Evolutionary conservation across 2,329 filamentous ascomycete species (phyloP), one percentile per base, ranked within the genome.

Genomic region (Fusarium odoratissimum): DNA sequence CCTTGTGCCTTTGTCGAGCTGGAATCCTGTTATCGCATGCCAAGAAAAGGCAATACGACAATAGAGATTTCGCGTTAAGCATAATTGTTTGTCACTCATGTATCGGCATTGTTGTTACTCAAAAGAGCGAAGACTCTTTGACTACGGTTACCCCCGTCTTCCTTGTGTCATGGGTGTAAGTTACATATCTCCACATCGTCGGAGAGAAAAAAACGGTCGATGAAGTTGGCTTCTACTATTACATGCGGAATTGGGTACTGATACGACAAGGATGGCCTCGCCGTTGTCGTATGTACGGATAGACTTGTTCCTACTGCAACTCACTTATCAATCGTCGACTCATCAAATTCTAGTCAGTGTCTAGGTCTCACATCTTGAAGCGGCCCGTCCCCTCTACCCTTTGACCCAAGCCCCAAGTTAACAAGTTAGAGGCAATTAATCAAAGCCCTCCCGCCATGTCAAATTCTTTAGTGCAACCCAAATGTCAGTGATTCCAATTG

Each of bases 311-410:
- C 21, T 49, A 49, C 46, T 33, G 30, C 8, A 52, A 52, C 31
- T 52, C 31, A 54, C 21, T 55, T 35, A 16, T 19, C n/a, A 28
- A 49, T 49, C 55, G 33, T 30, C 41, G 41, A 35, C 55, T 37
- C 55, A 57, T 54, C 49, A n/a, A 40, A 16, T 40, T 54, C 33
- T 38, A 54, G 33, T 28, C 49, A 49, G 13, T 40, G 49, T 40
- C 49, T 54, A 31, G 46, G 48, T 55, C 17, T 31, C 52, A 37
- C 25, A 31, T 48, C 64, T 52, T 38, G 38, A 64, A 52, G 66
- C 66, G 66, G 66, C 64, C 66, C 66, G 66, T 69, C 59, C 66
- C 66, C 66, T 67, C 30, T 45, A 67, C 31, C 40, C 48, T 40
- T 21, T 44, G 25, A 54, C 59, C 57, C 35, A n/a, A 51, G 42